A percentile compares a stretch with the other conserved stretches of the same genome.
phyloP scores from a whole-genome alignment of 371 early-diverging fungal genomes.

The Thermomucor indicae-seudaticae region DNA sequence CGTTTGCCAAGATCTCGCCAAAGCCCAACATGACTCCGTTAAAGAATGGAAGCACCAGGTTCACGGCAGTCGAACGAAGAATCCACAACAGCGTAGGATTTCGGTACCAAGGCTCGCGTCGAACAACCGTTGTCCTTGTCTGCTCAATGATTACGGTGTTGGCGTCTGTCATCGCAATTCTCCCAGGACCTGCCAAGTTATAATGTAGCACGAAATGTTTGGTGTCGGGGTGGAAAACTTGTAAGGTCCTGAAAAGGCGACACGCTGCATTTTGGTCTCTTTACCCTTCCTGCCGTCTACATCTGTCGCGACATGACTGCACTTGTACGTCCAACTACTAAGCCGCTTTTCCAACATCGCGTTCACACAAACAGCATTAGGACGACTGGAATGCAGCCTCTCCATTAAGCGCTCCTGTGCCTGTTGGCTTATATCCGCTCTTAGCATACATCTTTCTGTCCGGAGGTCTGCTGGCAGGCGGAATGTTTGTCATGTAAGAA shows the following conservation, averaged over 20 bases:
- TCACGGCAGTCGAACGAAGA: slow-evolving; percentile 50
- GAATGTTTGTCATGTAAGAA: slow-evolving; percentile 39
- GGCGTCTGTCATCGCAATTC: neutral
- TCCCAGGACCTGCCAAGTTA: no score
- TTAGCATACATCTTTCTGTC: slow-evolving; percentile 24
- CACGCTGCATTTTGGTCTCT: no score
- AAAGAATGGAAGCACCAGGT: slow-evolving; percentile 69
- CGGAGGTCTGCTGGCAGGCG: slow-evolving; percentile 29
- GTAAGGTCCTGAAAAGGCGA: neutral
- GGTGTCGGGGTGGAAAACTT: neutral
- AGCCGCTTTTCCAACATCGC: no score
- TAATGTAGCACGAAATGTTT: neutral
- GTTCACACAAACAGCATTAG: neutral
- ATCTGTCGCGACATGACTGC: no score
- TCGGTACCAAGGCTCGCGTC: slow-evolving; percentile 41
- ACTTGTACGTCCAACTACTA: no score
- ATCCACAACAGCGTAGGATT: slow-evolving; percentile 40
- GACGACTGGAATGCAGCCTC: slow-evolving; percentile 9
- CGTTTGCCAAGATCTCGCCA: slow-evolving; percentile 82
- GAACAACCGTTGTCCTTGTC: slow-evolving; percentile 8
- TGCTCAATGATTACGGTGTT: neutral
- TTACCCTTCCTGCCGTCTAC: no score
- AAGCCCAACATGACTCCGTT: slow-evolving; percentile 81
- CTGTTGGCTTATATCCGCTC: slow-evolving; percentile 23
- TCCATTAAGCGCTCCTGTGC: slow-evolving; percentile 22